Percentiles rank a stretch among this genome's conserved stretches.
Evolutionary conservation across 257 asterid species (phyloP).

Genomic region (Echium plantagineum): DNA sequence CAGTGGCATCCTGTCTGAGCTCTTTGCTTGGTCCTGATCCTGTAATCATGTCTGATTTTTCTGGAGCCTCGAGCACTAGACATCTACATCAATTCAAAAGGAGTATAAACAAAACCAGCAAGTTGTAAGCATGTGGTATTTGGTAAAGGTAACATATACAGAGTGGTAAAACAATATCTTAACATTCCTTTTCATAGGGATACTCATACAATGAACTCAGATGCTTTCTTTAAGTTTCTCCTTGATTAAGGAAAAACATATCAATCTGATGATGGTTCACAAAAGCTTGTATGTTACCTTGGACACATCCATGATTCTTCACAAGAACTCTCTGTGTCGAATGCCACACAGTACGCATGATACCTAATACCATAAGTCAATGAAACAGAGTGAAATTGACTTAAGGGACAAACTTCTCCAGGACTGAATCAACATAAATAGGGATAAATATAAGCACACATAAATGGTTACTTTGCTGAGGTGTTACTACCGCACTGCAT

Average conservation of each 20-base stretch:
- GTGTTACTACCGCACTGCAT: not conserved
- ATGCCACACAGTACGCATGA: conserved; percentile 96
- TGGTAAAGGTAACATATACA: not conserved
- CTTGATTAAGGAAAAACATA: not conserved
- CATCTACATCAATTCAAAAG: conserved; percentile 42
- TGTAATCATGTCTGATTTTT: conserved; percentile 22
- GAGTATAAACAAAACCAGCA: not conserved
- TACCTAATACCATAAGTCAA: conserved; percentile 46
- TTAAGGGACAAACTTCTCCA: not conserved
- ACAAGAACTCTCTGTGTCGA: conserved; percentile 81
- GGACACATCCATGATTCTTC: conserved; percentile 95
- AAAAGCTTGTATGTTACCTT: conserved; percentile 40
- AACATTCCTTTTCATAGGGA: not conserved
- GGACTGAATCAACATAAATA: not conserved
- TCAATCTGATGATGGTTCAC: not conserved
- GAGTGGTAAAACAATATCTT: not conserved
- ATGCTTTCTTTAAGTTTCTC: too few species aligned
- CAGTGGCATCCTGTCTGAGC: conserved; percentile 23
- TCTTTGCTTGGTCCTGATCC: conserved; percentile 23
- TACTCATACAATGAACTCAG: not conserved
- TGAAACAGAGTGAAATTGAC: conserved; percentile 11
- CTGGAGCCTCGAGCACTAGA: conserved; percentile 23
- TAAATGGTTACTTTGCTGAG: not conserved
- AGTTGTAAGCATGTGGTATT: not conserved
- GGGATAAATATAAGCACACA: not conserved